Base-by-base conservation (phyloP, 2,329 filamentous ascomycete genomes). In the Colletotrichum truncatum region DNA sequence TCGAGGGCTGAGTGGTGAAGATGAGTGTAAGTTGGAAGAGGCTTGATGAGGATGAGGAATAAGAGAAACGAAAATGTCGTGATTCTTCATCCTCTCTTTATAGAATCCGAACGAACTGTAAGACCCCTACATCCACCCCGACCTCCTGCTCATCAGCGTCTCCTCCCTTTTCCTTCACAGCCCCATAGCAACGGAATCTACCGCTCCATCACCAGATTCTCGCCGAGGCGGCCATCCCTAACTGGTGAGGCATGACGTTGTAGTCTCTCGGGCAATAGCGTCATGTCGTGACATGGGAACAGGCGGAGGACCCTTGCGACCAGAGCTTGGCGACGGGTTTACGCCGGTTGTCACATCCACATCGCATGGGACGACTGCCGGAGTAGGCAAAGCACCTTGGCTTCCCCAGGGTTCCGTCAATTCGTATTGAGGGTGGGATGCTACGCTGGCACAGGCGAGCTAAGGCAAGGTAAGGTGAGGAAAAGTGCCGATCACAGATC, bases 221-320 rank as follows among this genome's bases (percentile, higher is more conserved):
- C 41, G 16, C 58, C 21, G 26, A 62, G 25, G n/a, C 21, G 28
- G 36, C 53, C 23, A 21, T 38, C 46, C 54, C 53, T n/a, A 41
- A 18, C 38, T 23, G 39, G 18, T 28, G 28, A 49, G 6, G 8
- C 88, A 94, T 92, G 5, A 83, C 83, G 57, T 87, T 76, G 1
- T 91, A 92, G 74, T 90, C 49, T 84, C 80, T 68, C 90, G 81
- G 25, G 81, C 81, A 66, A 95, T 94, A 58, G 59, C 52, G 41
- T 66, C 59, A 66, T 64, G 59, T 53, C 38, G 52, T 53, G 38
- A 48, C 53, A 53, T 59, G 51, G 53, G 38, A 49, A 49, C 28
- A 46, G 45, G 52, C 57, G 51, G 34, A 55, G 43, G 23, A 51
- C 34, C 62, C 41, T 43, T 38, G 41, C 46, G 21, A 25, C 38